Evolutionary conservation across 371 early-diverging fungal genomes (phyloP), one percentile per base, ranked within the genome.

Genomic region (Zychaea mexicana): DNA sequence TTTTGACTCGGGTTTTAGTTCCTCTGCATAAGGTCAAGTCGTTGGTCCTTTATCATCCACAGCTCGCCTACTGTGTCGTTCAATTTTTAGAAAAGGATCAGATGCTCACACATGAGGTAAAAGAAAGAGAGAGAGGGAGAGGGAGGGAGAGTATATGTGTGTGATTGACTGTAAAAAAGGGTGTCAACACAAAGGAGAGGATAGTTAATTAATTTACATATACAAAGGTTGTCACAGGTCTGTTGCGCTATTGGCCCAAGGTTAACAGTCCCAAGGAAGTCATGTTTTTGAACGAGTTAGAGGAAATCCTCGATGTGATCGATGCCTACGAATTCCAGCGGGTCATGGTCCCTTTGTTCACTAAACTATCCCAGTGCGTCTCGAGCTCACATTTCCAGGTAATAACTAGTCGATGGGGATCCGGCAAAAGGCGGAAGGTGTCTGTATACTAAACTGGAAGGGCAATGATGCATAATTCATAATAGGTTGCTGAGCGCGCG

Each of bases 31-130:
- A 98, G 73, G 94, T 94, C 31, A 94, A 94, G 61, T 93, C 94
- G 2, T 76, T 98, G 64, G 88, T 88, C 0, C 75, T 96, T 61
- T 98, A 97, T 73, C 96, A 96, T 70, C 97, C 96, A 5, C 98
- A 97, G 74, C 79, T 98, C 65, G 93, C 97, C 1, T 98, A 97
- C 73, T 98, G 98, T 67, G 94, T 97, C 2, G 96, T 98, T 17
- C 98, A 98, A 74, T 98, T 97, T 67, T 72, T 97, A 59, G 98
- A 98, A 76, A 98, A 98, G 79, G 97, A 95, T 68, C 94, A 95
- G 3, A 53, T 88, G 24, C 72, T 98, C 52, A 94, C 96, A 9
- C 90, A 89, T 52, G 94, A 94, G 80, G 59, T 58, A 58, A 9
- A 22, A 19, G 7, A 45, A 45, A 17, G 17, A 10, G n/a, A 45